Conservation (phyloP, 228 moss, liverwort and hornwort species). For the Sphagnum magellanicum region DNA sequence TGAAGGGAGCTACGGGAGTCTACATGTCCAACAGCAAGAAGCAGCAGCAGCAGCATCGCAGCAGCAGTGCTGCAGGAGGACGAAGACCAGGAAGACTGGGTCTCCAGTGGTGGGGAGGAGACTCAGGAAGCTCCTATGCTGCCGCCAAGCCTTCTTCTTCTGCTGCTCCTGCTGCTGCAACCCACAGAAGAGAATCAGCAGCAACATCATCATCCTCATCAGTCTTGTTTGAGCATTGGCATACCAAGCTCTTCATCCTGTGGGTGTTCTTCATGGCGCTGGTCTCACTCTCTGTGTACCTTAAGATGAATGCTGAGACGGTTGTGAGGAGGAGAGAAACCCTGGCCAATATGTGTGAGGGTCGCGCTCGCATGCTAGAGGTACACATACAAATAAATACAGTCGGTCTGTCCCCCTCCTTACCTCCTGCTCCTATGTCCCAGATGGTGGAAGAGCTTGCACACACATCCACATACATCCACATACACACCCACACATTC, state of each 20-base stretch:
- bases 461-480: no score
- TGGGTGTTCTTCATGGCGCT: slow-evolving; percentile 30
- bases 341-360: slow-evolving; percentile 63
- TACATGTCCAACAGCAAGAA: slow-evolving; percentile 27
- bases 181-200: no score
- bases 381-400: slow-evolving; percentile 7
- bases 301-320: slow-evolving; percentile 27
- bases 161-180: no score
- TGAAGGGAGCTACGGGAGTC: slow-evolving; percentile 41
- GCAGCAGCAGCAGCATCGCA: slow-evolving; percentile 31
- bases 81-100: slow-evolving; percentile 27
- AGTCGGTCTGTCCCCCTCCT: no score
- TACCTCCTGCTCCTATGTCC: no score
- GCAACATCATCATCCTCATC: neutral
- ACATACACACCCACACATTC: no score
- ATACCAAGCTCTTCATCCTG: slow-evolving; percentile 33
- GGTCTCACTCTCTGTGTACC: slow-evolving; percentile 28
- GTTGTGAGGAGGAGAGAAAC: slow-evolving; percentile 37
- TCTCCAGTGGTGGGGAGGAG: slow-evolving; percentile 48
- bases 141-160: slow-evolving; percentile 19
- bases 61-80: slow-evolving; percentile 12
- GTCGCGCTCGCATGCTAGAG: slow-evolving; percentile 66
- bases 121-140: slow-evolving; percentile 24
- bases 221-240: slow-evolving; percentile 18
- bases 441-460: no score